Base-by-base conservation (phyloP, 805 yeast genomes). In the Barnettozyma wickerhamii region DNA sequence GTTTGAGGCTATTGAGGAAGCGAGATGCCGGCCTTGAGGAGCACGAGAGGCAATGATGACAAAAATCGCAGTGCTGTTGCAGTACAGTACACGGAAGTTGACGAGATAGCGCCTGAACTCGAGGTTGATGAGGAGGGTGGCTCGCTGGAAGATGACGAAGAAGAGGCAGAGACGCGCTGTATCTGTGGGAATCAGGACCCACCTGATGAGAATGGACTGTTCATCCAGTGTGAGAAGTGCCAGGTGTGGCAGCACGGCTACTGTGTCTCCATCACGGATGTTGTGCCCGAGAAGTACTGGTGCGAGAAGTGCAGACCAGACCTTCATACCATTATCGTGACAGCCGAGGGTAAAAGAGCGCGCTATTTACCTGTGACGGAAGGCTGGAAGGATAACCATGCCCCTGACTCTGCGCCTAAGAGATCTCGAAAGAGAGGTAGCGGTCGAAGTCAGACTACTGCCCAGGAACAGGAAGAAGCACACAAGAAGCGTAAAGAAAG, bases 171-270 rank as follows among this genome's bases (percentile, higher is more conserved):
- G 40, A 70, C 75, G 0, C 53, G 74, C 21, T 70, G 75, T 53
- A 54, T 70, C 3, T 70, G 75, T 52, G 70, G 67, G 1, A 63
- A 68, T 37, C 29, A 55, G 10, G 74, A 70, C 28, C 72, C 74
- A 2, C 69, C 71, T 5, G 73, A 69, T 42, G 69, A 59, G 20
- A 63, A 64, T 63, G 93, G 91, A 3, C 69, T 84, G 37, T 84
- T 76, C 56, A 84, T 84, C 50, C 93, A 84, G 55, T 84, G 95
- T 71, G 99, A 93, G 55, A 73, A 75, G 47, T 91, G 99, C 65
- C 79, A 86, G 15, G 96, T 84, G 7, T 91, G 99, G 99, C 99
- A 91, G 62, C 99, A 91, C 60, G 98, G 97, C 2, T 87, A 72
- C 64, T 91, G 99, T 68, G 96, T 91, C 28, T 95, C 96, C 1